phyloP scores from a whole-genome alignment of 257 asterid species.

The Nicotiana noctiflora region DNA sequence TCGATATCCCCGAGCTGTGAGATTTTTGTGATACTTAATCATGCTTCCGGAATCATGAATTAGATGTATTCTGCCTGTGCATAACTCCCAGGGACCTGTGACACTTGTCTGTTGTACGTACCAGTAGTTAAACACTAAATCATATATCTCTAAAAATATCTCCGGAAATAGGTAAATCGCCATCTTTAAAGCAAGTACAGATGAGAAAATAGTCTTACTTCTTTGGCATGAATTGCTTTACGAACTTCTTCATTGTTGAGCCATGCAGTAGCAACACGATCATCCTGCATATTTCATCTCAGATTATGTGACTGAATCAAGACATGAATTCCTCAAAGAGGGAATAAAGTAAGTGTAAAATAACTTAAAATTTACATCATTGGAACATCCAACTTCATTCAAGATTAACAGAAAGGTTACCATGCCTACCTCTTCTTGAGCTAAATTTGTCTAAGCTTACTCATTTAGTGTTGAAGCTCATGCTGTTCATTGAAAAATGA shows the following conservation, averaged over 20 bases:
- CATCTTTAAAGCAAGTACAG: slow-evolving; percentile 6
- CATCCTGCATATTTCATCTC: slow-evolving; percentile 44
- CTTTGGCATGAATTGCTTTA: slow-evolving; percentile 80
- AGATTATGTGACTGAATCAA: background rate
- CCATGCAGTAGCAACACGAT: slow-evolving; percentile 79
- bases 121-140: background rate
- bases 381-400: too few species aligned
- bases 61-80: slow-evolving; percentile 54
- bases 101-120: slow-evolving; percentile 34
- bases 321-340: background rate
- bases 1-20: slow-evolving; percentile 72
- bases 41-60: slow-evolving; percentile 89
- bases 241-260: slow-evolving; percentile 69
- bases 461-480: background rate
- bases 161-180: background rate
- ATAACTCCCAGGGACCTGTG: slow-evolving; percentile 56
- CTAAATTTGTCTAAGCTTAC: background rate
- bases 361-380: background rate
- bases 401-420: too few species aligned
- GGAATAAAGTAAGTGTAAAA: background rate
- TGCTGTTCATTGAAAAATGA: background rate
- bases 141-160: background rate
- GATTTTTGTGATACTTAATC: slow-evolving; percentile 85
- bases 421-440: too few species aligned
- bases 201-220: slow-evolving; percentile 39